These are phyloP conservation scores for Pichia sp. DNA, from an alignment of 1,139 yeast species.

Conservation along the genomic window DNA sequence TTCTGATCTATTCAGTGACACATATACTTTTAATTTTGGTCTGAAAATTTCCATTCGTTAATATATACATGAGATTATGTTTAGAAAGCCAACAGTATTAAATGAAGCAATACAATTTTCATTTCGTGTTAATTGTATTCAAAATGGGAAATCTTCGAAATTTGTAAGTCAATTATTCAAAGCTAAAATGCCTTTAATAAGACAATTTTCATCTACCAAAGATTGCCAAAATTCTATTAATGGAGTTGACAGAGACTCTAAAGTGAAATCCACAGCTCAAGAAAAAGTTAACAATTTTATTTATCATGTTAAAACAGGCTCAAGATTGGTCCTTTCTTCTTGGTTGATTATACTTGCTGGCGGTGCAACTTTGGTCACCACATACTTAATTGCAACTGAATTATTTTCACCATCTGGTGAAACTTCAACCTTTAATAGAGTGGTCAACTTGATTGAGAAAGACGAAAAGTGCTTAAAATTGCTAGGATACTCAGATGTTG, in stretches of 20 bases:
- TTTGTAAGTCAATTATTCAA: too few relatives aligned
- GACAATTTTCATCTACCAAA: background rate
- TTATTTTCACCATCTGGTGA: constrained; percentile 85
- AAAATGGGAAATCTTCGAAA: too few relatives aligned
- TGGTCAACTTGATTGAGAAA: constrained; percentile 67
- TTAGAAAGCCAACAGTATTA: too few relatives aligned
- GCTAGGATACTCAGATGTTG: constrained; percentile 43
- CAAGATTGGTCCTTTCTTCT: constrained; percentile 58
- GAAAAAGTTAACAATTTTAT: constrained; percentile 24
- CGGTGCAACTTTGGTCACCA: constrained; percentile 61
- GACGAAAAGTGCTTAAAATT: constrained; percentile 55
- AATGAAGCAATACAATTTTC: too few relatives aligned
- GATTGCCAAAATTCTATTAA: background rate
- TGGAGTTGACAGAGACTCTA: background rate
- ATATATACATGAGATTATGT: too few relatives aligned
- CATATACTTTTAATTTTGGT: too few relatives aligned
- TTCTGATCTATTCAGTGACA: too few relatives aligned
- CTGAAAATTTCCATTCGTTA: too few relatives aligned
- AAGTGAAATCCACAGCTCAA: constrained; percentile 12
- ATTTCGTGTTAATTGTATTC: too few relatives aligned
- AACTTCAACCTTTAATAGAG: constrained; percentile 81
- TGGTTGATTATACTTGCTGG: constrained; percentile 59
- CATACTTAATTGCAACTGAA: constrained; percentile 72
- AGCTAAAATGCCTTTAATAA: background rate
- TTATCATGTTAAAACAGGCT: constrained; percentile 42